Evolutionary conservation across 2,329 filamentous ascomycete genomes (phyloP), one percentile per base, ranked within the genome.

Genomic region (Hymenoscyphus salicellus): DNA sequence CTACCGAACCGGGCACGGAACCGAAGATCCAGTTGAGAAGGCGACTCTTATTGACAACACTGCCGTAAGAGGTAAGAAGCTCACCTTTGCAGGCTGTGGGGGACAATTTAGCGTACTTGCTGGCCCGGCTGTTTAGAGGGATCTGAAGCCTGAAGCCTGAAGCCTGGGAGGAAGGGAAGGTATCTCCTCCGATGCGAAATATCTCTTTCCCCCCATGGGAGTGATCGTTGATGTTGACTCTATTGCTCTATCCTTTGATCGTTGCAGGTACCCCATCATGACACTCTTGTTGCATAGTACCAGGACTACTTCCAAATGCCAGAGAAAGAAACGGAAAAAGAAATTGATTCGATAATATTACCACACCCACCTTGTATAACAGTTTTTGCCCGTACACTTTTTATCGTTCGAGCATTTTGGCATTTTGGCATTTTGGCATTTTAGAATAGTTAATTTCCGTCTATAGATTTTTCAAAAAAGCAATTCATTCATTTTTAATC

Each of bases 1-100:
- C 72, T 93, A 91, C 77, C 90, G 93, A 78, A 92, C 90, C 3
- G 91, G 91, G 11, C 88, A 88, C 71, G 91, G 90, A 49, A 88
- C 84, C 1, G 86, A 87, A 23, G 91, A 96, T 58, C 91, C 96
- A 70, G 84, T 97, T 30, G 83, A 89, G 70, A 82, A 85, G 23
- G 91, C 93, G 0, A 94, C 90, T 0, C 72, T 89, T 57, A 90
- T 97, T 63, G 90, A 95, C 73, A 96, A 96, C 79, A 90, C 88
- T 16, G 93, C 92, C 49, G 85, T 95, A 28, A 84, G 87, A 43
- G 91, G 86, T 49, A 88, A 89, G 78, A 86, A 88, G 75, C 82
- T 97, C 56, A 83, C 87, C 41, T 92, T 84, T 78, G 91, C 91
- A 17, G 91, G 90, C 55, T 90, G 89, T 36, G 93, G 94, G 69